Percentiles rank a stretch among this genome's conserved stretches.
phyloP scores from a whole-genome alignment of 73 alveolate genomes.

The Tetrahymena malaccensis region DNA sequence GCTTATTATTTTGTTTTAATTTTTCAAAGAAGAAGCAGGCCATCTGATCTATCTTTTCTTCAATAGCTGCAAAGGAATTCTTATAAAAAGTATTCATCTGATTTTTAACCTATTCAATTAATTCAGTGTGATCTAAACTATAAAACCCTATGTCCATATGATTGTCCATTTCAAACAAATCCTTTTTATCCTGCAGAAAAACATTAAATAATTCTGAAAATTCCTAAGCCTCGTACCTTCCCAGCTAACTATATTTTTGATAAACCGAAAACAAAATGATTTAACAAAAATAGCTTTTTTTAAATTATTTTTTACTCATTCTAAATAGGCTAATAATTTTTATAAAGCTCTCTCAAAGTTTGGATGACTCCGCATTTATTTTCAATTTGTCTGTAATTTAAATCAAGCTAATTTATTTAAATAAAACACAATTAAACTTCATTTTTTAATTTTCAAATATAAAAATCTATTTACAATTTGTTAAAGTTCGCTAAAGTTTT shows the following conservation, averaged over 20 bases:
- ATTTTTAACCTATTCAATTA: not conserved
- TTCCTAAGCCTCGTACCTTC: not conserved
- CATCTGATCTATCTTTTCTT: not conserved
- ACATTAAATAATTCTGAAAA: not conserved
- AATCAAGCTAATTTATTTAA: not conserved
- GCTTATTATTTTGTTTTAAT: not conserved
- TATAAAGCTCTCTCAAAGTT: not conserved
- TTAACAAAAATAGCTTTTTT: not conserved
- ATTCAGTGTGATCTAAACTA: not conserved
- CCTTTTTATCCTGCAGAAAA: not conserved
- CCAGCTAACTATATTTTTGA: not conserved
- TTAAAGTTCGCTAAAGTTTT: not conserved
- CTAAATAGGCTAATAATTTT: not conserved
- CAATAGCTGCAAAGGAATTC: not conserved
- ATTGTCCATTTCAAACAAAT: not conserved
- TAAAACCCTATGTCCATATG: not conserved
- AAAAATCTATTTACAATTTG: not conserved
- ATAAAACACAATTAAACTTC: not conserved
- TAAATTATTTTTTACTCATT: not conserved
- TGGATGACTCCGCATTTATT: not conserved
- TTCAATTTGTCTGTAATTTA: not conserved
- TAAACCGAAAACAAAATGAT: not conserved
- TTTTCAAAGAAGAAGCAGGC: not conserved
- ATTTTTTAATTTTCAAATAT: not conserved
- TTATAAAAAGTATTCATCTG: not conserved